Evolutionary conservation across 306 rosid genomes (phyloP).

Genomic region (Begonia fuchsioides): DNA sequence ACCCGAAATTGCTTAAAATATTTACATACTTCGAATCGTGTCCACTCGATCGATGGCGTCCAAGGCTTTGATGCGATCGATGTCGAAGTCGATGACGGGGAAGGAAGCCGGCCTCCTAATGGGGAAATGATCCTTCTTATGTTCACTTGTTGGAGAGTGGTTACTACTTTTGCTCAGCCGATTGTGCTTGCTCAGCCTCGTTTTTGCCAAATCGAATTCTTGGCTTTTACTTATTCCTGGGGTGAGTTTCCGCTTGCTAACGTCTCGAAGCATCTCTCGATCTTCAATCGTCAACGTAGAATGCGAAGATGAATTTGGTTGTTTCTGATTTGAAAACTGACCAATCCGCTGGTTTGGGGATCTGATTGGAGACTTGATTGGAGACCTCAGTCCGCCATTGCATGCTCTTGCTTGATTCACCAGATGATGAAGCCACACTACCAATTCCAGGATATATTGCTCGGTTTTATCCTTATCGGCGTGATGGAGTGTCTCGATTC

Average conservation of each 20-base stretch:
- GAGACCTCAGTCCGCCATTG: slow-evolving; percentile 76
- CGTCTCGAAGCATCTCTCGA: slow-evolving; percentile 81
- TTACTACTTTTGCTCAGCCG: slow-evolving; percentile 86
- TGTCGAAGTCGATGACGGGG: slow-evolving; percentile 68
- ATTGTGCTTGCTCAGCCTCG: slow-evolving; percentile 60
- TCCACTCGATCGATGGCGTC: slow-evolving; percentile 87
- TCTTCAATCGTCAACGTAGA: slow-evolving; percentile 71
- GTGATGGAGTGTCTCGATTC: slow-evolving; percentile 88
- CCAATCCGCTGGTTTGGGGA: slow-evolving; percentile 51
- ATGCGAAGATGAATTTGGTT: slow-evolving; percentile 28
- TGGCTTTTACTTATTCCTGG: slow-evolving; percentile 97
- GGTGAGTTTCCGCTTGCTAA: slow-evolving; percentile 64
- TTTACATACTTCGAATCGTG: slow-evolving; percentile 38
- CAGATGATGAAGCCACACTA: slow-evolving; percentile 87
- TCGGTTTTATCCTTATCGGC: slow-evolving; percentile 82
- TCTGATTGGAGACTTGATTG: slow-evolving; percentile 65
- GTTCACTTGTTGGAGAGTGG: slow-evolving; percentile 68
- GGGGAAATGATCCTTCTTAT: slow-evolving; percentile 36
- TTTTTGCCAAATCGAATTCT: slow-evolving; percentile 60
- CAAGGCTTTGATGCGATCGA: slow-evolving; percentile 60
- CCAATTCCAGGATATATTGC: slow-evolving; percentile 68
- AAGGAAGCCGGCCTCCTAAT: slow-evolving; percentile 51
- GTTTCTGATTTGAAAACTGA: slow-evolving; percentile 27
- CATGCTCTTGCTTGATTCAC: slow-evolving; percentile 60
- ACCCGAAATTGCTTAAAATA: background rate